Base-by-base conservation (phyloP, 2,329 filamentous ascomycete species). In the Botrytis fabae region DNA sequence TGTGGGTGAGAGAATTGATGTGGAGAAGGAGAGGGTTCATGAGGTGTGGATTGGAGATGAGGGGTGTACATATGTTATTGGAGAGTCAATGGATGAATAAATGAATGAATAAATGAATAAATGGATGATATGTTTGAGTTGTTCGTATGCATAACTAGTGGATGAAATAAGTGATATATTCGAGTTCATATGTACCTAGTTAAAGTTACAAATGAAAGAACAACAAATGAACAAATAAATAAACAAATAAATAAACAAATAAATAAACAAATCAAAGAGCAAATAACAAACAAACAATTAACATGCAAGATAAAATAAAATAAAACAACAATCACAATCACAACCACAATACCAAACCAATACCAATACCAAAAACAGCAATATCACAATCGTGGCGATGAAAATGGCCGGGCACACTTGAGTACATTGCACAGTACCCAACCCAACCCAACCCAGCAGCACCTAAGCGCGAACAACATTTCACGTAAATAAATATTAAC, bases 21-120 rank as follows among this genome's bases (percentile, higher is more conserved):
- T 93, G 5, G 89, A 90, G 44, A 89, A 90, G 2, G 85, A 86
- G 12, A 85, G 86, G 73, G 80, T 87, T 20, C 91, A 93, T 77
- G 90, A 93, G 82, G 91, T 93, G 1, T 92, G 90, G 88, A 86
- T 93, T 64, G 91, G 91, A 1, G 77, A 81, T 1, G 83, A 87
- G 74, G 91, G 91, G 0, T 93, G 91, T 80, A 92, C 89, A 4
- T 91, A 91, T 82, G 89, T 90, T 14, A 88, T 90, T 79, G 88
- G 89, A 65, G 88, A 90, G 82, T 89, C 71, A 78, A 57, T 18
- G 68, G 60, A 40, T 62, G 68, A 4, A 38, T 38, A 9, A 38
- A 38, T 38, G 8, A 9, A 44, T 44, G 42, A 44, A 42, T 42
- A 7, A 14, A 42, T 54, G 25, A 8, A 9, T 46, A 18, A 22